These are phyloP conservation scores for Amylocystis lapponica DNA, from an alignment of 768 basidiomycete genomes.

Conservation along the genomic window DNA sequence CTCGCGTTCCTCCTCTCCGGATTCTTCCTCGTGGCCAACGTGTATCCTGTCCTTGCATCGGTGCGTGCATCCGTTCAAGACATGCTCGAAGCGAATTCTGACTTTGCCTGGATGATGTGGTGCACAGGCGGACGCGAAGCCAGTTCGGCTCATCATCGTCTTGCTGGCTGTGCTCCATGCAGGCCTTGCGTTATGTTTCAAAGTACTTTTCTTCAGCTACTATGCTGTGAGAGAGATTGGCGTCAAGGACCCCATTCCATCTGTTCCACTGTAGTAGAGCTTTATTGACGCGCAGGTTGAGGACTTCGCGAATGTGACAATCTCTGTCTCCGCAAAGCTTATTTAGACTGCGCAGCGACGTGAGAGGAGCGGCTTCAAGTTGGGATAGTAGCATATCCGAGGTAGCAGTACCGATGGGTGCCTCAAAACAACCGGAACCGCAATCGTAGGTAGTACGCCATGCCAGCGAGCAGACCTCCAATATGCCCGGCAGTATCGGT, in stretches of 20 bases:
- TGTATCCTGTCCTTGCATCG: slow-evolving; percentile 85
- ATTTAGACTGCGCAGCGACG: too few relatives aligned
- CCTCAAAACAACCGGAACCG: slow-evolving; percentile 18
- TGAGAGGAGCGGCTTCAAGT: too few relatives aligned
- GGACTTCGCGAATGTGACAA: too few relatives aligned
- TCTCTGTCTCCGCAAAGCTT: too few relatives aligned
- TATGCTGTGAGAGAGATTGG: slow-evolving; percentile 40
- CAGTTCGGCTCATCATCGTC: slow-evolving; percentile 78
- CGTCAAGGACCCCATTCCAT: slow-evolving; percentile 25
- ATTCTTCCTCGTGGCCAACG: slow-evolving; percentile 77
- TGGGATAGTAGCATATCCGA: too few relatives aligned
- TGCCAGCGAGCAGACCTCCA: slow-evolving; percentile 58
- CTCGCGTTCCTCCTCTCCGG: slow-evolving; percentile 76
- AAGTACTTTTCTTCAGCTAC: slow-evolving; percentile 68
- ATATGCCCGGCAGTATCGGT: slow-evolving; percentile 66
- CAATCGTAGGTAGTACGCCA: slow-evolving; percentile 40
- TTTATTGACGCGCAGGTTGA: too few relatives aligned
- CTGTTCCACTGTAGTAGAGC: too few relatives aligned
- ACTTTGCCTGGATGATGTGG: background rate
- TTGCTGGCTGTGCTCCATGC: slow-evolving; percentile 71
- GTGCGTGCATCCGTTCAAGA: slow-evolving; percentile 33
- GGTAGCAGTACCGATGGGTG: too few relatives aligned
- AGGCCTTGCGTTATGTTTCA: slow-evolving; percentile 79
- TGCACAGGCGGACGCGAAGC: slow-evolving; percentile 76
- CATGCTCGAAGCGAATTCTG: background rate